Evolutionary conservation across 2,329 filamentous ascomycete species (phyloP), one percentile per base, ranked within the genome.

Genomic region (Pyricularia sp.): DNA sequence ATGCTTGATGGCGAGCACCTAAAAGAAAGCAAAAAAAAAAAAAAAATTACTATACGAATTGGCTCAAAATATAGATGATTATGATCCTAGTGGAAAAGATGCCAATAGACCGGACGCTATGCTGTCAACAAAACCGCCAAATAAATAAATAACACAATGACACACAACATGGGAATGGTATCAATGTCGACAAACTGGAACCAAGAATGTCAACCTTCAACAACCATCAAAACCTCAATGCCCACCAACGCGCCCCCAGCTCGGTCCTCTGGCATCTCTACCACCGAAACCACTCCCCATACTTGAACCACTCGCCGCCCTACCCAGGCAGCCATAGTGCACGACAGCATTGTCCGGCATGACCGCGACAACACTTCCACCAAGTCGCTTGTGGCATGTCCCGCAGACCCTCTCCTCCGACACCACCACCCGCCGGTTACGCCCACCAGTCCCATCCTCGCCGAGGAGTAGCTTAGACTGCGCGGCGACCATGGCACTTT

Each of bases 351-450:
- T 91, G 77, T 96, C 90, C 7, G 93, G 91, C 76, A 94, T 83
- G 13, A 97, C 93, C 55, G 93, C 88, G 66, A 97, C 89, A 74
- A 96, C 94, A 74, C 90, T 96, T 1, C 91, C 89, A 1, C 93
- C 93, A 68, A 99, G 84, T 69, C 94, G 82, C 80, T 97, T 97
- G 75, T 96, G 89, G 74, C 94, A 99, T 19, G 96, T 90, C 13
- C 89, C 88, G 74, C 94, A 99, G 65, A 96, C 88, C 63, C 91
- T 82, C 72, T 97, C 93, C 71, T 99, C 93, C 10, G 84, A 86
- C 63, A 99, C 87, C 24, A 91, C 85, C 12, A 97, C 92, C 69
- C 91, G 83, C 64, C 82, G 76, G 69, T 82, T 85, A 64, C 81
- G 78, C 12, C 82, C 83, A 61, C 78, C 79, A 67, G 83, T 82